Percentiles rank a stretch among this genome's conserved stretches.
Conservation (phyloP, 129 eudicot species). For the Escallonia herrerae region DNA sequence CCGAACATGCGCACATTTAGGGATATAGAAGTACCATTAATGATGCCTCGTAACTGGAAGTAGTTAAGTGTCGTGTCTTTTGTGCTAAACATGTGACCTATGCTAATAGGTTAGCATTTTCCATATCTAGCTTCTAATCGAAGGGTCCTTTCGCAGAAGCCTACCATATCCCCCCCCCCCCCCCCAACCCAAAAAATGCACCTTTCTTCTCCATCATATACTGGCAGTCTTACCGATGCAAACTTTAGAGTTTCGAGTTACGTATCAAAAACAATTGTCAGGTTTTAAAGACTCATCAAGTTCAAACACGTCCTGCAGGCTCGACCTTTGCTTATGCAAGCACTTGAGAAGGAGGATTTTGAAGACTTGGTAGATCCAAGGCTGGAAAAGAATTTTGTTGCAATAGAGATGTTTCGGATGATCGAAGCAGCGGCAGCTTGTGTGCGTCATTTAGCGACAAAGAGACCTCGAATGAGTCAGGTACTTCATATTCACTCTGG, state of each 20-base stretch:
- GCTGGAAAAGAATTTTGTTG: constrained; percentile 51
- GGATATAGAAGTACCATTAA: no score
- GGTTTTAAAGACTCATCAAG: neutral
- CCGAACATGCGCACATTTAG: no score
- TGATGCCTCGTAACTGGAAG: no score
- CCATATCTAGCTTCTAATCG: no score
- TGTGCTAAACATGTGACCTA: no score
- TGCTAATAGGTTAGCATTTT: no score
- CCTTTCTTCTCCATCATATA: no score
- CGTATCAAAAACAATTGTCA: neutral
- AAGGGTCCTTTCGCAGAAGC: no score
- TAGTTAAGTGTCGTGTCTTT: no score
- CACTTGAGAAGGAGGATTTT: constrained; percentile 51
- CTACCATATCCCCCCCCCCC: no score
- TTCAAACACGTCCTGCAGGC: constrained; percentile 44
- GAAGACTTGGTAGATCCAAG: constrained; percentile 70
- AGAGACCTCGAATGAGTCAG: constrained; percentile 91
- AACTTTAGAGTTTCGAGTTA: neutral
- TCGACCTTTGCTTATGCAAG: constrained; percentile 62
- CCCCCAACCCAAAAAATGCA: no score
- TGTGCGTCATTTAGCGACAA: constrained; percentile 76
- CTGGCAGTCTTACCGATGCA: no score
- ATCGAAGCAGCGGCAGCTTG: constrained; percentile 96
- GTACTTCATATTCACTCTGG: constrained; percentile 20
- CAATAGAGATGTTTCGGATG: constrained; percentile 76